These are phyloP conservation scores for Tylopilus plumbeoviolaceoides DNA, from an alignment of 768 basidiomycete genomes.

Conservation along the genomic window DNA sequence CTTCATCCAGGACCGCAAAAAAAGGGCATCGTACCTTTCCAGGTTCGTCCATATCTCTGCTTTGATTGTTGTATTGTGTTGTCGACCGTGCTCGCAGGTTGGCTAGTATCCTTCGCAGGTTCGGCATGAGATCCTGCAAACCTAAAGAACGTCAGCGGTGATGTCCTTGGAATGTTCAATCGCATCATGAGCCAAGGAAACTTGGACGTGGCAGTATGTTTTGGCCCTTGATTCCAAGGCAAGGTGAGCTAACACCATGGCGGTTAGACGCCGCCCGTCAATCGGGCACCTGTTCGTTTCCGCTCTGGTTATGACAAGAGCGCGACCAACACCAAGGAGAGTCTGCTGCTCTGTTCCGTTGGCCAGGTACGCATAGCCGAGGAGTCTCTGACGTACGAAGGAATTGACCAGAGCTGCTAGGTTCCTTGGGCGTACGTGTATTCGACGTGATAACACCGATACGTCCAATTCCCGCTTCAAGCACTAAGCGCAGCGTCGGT, in stretches of 20 bases:
- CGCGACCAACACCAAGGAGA: constrained; percentile 58
- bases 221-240: background rate
- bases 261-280: constrained; percentile 26
- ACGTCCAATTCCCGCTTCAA: constrained; percentile 48
- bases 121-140: constrained; percentile 44
- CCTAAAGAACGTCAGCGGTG: constrained; percentile 29
- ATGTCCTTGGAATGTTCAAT: constrained; percentile 42
- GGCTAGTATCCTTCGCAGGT: constrained; percentile 54
- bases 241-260: background rate
- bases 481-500: constrained; percentile 45
- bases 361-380: constrained; percentile 35
- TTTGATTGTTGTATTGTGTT: background rate
- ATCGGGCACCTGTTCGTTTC: constrained; percentile 41
- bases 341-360: constrained; percentile 43
- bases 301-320: constrained; percentile 56
- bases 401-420: constrained; percentile 22
- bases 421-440: constrained; percentile 52
- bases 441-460: constrained; percentile 59
- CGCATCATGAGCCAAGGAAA: constrained; percentile 45
- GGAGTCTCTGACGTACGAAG: background rate
- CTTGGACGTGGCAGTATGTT: constrained; percentile 36
- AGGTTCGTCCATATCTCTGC: constrained; percentile 31
- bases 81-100: constrained; percentile 31
- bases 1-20: constrained; percentile 36
- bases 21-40: constrained; percentile 25